These are phyloP conservation scores for Neurospora cerealis DNA, from an alignment of 495 filamentous ascomycete genomes.

Conservation along the genomic window DNA sequence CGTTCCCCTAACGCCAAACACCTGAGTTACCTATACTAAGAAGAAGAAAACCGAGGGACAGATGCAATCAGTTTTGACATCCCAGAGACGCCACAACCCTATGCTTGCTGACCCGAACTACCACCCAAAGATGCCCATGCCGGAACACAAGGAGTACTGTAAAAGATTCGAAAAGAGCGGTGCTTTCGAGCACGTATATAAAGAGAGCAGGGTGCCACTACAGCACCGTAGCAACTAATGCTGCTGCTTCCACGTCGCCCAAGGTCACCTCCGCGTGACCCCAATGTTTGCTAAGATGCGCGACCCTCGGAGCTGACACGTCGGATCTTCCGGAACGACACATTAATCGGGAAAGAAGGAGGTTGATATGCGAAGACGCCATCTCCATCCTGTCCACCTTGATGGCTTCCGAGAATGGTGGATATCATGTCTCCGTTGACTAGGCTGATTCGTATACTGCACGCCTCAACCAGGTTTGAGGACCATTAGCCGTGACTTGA, in stretches of 20 bases:
- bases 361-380: not conserved
- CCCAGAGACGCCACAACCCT: not conserved
- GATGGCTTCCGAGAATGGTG: not conserved
- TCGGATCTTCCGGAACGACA: not conserved
- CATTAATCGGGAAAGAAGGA: not conserved
- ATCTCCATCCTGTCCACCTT: not conserved
- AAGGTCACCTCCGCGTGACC: not conserved
- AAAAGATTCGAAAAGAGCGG: not conserved
- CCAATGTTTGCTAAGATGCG: not conserved
- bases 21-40: not conserved
- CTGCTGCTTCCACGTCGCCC: not conserved
- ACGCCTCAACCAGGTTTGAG: not conserved
- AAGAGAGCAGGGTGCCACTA: not conserved
- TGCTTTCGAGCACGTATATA: not conserved
- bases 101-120: not conserved
- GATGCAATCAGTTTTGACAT: not conserved
- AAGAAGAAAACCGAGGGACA: not conserved
- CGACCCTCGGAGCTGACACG: not conserved
- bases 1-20: not conserved
- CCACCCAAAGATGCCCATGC: not conserved
- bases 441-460: not conserved
- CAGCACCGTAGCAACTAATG: not conserved
- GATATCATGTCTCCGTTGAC: not conserved
- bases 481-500: not conserved
- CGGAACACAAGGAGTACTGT: not conserved